Percentiles rank a stretch among this genome's conserved stretches.
Evolutionary conservation across 257 asterid species (phyloP).

Genomic region (Jacaranda mimosifolia): DNA sequence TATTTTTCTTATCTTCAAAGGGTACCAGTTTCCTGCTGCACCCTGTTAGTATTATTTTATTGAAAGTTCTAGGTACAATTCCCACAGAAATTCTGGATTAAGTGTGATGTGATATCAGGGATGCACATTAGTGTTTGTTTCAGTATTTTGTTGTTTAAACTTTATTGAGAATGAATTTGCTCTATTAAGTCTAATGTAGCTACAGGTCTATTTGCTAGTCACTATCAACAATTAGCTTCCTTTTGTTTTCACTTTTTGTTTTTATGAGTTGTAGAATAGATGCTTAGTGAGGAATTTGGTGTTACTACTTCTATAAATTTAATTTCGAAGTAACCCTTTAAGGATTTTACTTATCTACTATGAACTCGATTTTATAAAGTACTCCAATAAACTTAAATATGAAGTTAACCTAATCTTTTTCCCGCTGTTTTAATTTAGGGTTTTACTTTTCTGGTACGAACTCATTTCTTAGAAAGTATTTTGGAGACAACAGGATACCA

Average conservation of each 20-base stretch:
- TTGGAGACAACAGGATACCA: constrained; percentile 88
- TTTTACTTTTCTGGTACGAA: constrained; percentile 80
- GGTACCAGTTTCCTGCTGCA: constrained; percentile 7
- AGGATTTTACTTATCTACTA: not conserved
- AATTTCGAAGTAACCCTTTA: not conserved
- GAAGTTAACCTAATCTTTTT: constrained; percentile 30
- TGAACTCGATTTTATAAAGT: not conserved
- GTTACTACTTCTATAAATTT: constrained; percentile 16
- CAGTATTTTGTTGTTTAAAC: constrained; percentile 9
- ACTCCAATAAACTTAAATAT: constrained; percentile 7
- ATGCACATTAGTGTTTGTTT: constrained; percentile 13
- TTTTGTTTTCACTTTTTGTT: constrained; percentile 9
- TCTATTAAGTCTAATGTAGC: not conserved
- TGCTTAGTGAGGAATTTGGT: not conserved
- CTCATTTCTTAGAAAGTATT: constrained; percentile 83
- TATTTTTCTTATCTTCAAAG: constrained; percentile 16
- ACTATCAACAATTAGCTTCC: constrained; percentile 4
- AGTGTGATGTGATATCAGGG: constrained; percentile 13
- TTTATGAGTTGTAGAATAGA: constrained; percentile 25
- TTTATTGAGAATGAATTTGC: constrained; percentile 4
- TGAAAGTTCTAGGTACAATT: constrained; percentile 19
- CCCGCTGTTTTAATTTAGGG: constrained; percentile 48
- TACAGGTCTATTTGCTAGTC: constrained; percentile 1
- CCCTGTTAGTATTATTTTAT: constrained; percentile 6
- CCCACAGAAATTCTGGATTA: constrained; percentile 13